Base-by-base conservation (phyloP, 2,329 filamentous ascomycete species). In the Fusarium sp. region DNA sequence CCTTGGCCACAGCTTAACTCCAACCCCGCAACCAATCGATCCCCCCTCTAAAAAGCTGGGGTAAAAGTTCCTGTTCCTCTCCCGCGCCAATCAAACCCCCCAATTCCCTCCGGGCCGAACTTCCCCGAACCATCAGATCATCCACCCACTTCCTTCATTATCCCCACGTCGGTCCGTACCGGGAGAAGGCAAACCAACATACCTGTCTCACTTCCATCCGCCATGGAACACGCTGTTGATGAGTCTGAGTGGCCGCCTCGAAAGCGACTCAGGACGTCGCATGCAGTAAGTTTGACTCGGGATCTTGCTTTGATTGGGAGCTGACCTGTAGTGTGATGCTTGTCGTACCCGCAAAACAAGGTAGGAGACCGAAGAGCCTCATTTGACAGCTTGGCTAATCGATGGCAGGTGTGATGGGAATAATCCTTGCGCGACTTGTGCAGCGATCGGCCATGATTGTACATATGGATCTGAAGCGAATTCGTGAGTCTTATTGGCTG, bases 311-410 rank as follows among this genome's bases (percentile, higher is more conserved):
- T 18, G 28, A 39, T 31, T 34, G 44, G 44, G 12, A 30, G 43
- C 50, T 53, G 34, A 34, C 43, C 37, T 21, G 23, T 60, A 85
- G 83, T 85, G 83, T 62, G 83, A 85, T 69, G 75, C 79, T 9
- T 85, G 84, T 73, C 79, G 84, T 59, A 77, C 79, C 53, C 79
- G 81, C 57, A 85, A 85, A 76, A 84, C 84, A 58, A 79, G 83
- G 83, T 83, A 62, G 37, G n/a, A 21, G 44, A 56, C 37, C n/a
- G 59, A 43, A 41, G 44, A 43, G 19, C 37, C 31, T 49, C 44
- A 42, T 14, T 30, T 18, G 34, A 26, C 48, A 41, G 30, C 39
- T 30, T 42, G 26, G 30, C 62, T 75, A 25, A 73, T 54, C 11
- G 18, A 14, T 4, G 11, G 31, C 58, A 85, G 83, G 77, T 85